A percentile compares a stretch with the other conserved stretches of the same genome.
phyloP scores from a whole-genome alignment of 306 rosid species.

The Sphenostylis stenocarpa region DNA sequence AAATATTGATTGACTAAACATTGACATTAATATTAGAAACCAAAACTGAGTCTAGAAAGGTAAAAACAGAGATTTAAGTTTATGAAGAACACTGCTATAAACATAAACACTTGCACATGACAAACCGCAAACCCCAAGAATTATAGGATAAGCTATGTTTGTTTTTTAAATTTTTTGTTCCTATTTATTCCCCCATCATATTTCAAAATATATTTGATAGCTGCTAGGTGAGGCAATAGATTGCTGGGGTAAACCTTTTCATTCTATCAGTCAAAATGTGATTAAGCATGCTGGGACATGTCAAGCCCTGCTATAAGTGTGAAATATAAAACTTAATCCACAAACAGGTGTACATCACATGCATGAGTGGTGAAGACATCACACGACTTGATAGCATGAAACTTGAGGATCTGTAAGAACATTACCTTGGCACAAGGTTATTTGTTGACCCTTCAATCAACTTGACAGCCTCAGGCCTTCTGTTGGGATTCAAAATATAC shows the following conservation, averaged over 20 bases:
- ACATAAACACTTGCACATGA: background rate
- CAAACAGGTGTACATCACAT: background rate
- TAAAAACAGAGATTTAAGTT: background rate
- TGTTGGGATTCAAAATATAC: constrained; percentile 63
- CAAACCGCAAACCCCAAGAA: background rate
- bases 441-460: constrained; percentile 78
- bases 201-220: background rate
- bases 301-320: background rate
- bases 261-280: background rate
- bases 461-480: constrained; percentile 72
- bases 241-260: background rate
- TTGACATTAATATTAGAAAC: constrained; percentile 5
- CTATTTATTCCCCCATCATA: background rate
- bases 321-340: constrained; percentile 12
- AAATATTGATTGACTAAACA: constrained; percentile 28
- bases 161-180: background rate
- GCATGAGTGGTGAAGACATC: background rate
- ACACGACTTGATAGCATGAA: background rate
- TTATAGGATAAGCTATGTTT: constrained; percentile 1
- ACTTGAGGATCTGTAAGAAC: background rate
- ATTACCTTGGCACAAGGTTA: constrained; percentile 63
- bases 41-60: constrained; percentile 9
- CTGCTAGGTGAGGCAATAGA: background rate
- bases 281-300: background rate
- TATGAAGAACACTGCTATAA: background rate